Conservation (phyloP, 805 yeast genomes). For the Zygotorulaspora florentina region DNA sequence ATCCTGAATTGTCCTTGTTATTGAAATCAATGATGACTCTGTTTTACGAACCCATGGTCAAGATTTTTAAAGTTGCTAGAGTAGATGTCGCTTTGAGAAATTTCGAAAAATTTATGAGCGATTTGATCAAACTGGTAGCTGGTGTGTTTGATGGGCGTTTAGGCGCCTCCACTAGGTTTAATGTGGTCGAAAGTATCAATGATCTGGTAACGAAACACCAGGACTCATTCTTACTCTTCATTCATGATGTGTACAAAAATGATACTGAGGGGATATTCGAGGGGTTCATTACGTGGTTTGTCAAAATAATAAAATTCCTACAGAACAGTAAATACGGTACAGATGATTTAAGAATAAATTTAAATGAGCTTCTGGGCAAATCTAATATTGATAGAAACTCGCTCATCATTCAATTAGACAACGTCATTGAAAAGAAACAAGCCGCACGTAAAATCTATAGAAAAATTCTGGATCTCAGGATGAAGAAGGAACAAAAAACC, state of each 20-base stretch:
- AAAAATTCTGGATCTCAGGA: constrained; percentile 25
- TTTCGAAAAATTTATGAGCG: constrained; percentile 61
- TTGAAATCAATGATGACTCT: constrained; percentile 68
- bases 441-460: constrained; percentile 35
- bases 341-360: constrained; percentile 42
- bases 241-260: constrained; percentile 76
- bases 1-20: constrained; percentile 72
- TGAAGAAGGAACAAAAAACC: constrained; percentile 20
- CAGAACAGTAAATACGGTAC: constrained; percentile 51
- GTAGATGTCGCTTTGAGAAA: constrained; percentile 62
- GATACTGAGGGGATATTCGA: constrained; percentile 71
- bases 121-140: constrained; percentile 57
- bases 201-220: constrained; percentile 67
- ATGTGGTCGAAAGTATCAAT: constrained; percentile 51
- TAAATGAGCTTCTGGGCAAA: constrained; percentile 36
- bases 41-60: constrained; percentile 70
- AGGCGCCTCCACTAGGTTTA: constrained; percentile 57
- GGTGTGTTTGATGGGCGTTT: constrained; percentile 41
- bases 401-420: constrained; percentile 39
- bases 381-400: constrained; percentile 27
- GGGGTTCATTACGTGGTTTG: constrained; percentile 69
- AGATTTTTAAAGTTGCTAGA: constrained; percentile 61
- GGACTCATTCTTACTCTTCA: constrained; percentile 63
- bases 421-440: constrained; percentile 36
- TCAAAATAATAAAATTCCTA: constrained; percentile 57